phyloP scores from a whole-genome alignment of 768 basidiomycete genomes.

The Mycena filopes region DNA sequence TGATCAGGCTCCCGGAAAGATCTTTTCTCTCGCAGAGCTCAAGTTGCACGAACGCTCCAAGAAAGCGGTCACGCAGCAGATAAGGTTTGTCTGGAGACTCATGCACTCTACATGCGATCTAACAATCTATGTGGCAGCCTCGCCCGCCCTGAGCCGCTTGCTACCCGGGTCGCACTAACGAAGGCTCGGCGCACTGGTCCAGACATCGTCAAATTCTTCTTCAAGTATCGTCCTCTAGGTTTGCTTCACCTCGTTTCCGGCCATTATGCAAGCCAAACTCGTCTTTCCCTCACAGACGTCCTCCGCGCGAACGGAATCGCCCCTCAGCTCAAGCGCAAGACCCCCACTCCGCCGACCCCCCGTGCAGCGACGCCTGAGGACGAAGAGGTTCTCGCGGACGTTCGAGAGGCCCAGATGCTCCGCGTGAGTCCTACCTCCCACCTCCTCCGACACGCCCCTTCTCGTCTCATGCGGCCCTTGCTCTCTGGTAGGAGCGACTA shows the following conservation, averaged over 20 bases:
- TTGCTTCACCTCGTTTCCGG: background rate
- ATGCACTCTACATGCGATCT: background rate
- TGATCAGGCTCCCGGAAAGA: no score
- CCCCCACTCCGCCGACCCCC: background rate
- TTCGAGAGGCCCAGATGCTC: background rate
- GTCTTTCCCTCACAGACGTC: no score
- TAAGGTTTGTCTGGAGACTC: background rate
- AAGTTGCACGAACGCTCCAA: slow-evolving; percentile 25
- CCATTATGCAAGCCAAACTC: background rate
- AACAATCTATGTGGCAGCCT: slow-evolving; percentile 8
- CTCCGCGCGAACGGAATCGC: slow-evolving; percentile 28
- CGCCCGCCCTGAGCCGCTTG: background rate
- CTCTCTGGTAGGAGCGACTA: slow-evolving; percentile 4
- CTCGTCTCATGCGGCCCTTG: no score
- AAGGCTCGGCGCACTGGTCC: background rate
- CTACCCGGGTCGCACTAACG: background rate
- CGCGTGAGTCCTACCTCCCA: slow-evolving; percentile 21
- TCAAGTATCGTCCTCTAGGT: slow-evolving; percentile 24
- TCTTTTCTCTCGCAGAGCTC: slow-evolving; percentile 44
- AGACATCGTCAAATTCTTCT: slow-evolving; percentile 15
- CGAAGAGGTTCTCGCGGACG: background rate
- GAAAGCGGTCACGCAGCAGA: slow-evolving; percentile 31
- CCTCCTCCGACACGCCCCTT: no score
- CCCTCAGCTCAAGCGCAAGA: slow-evolving; percentile 3
- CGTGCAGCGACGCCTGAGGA: background rate